Evolutionary conservation across 768 basidiomycete genomes (phyloP), one percentile per base, ranked within the genome.

Genomic region (Suillus sp.): DNA sequence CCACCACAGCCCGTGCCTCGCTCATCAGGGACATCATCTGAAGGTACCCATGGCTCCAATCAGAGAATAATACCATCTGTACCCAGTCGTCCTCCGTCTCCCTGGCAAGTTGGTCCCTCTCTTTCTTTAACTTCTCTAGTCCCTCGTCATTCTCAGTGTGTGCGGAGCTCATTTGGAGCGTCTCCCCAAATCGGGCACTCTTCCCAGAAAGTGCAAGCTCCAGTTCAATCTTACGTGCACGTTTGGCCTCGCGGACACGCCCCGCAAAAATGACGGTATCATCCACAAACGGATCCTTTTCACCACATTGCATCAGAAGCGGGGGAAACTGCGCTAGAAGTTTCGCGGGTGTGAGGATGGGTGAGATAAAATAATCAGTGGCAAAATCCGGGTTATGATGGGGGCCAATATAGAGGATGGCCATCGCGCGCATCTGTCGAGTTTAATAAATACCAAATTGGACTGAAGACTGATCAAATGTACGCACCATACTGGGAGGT

Each of bases 241-340:
- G 86, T 78, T 99, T 99, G 18, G 97, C 96, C 73, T 98, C 93
- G 32, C 96, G 83, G n/a, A 99, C 82, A 35, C 93, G 88, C 16
- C 96, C 96, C 3, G 95, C 93, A 70, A 99, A 96, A 69, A 99
- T 94, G 66, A 99, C 90, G 0, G 95, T 98, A 74, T 99, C 97
- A 75, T 99, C 97, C 27, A 97, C 95, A 69, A 99, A 93, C 0
- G 96, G 93, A 65, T 91, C 90, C 71, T 94, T 95, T 77, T 99
- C 97, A 20, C 97, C 97, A 68, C 93, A 95, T 70, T 96, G 92
- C 83, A 99, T 87, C 65, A 96, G 84, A 48, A 98, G 83, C 11
- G 93, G 95, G 34, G 97, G 97, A 78, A 98, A 99, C 69, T 93
- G 90, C 1, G 93, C 94, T 14, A 99, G 86, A 3, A 98, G 80